Percentiles rank a stretch among this genome's conserved stretches.
Conservation (phyloP, 371 early-diverging fungal genomes). For the Funneliformis caledonium region DNA sequence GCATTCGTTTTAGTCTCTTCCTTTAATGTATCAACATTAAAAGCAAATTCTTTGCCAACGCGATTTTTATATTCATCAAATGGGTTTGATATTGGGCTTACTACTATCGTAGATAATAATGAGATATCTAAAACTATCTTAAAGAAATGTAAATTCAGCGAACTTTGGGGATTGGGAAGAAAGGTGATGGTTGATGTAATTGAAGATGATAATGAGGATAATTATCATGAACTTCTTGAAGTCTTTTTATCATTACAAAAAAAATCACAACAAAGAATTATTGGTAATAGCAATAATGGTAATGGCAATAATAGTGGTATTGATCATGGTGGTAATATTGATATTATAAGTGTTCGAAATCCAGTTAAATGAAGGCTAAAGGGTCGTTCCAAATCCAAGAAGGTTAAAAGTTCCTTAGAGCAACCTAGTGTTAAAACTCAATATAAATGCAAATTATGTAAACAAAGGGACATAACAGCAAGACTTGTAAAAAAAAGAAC, state of each 20-base stretch:
- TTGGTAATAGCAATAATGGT: neutral
- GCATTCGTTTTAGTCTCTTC: neutral
- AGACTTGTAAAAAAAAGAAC: neutral
- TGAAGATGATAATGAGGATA: neutral
- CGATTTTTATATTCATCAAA: neutral
- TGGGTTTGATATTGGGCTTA: no score
- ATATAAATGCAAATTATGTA: neutral
- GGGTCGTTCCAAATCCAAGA: neutral
- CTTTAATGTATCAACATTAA: neutral
- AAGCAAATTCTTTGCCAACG: neutral
- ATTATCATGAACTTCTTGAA: neutral
- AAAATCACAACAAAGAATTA: neutral
- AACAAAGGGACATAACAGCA: neutral
- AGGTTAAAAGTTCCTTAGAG: neutral
- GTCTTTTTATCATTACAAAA: neutral
- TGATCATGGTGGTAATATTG: neutral
- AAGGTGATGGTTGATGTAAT: neutral
- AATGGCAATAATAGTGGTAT: neutral
- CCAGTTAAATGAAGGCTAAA: neutral
- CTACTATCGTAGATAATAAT: no score
- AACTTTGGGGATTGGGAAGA: neutral
- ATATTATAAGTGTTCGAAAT: neutral
- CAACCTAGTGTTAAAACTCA: neutral
- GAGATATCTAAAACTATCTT: no score
- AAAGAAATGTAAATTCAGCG: neutral